phyloP scores from a whole-genome alignment of 305 asterid genomes.

The Solanum aculeatissimum region DNA sequence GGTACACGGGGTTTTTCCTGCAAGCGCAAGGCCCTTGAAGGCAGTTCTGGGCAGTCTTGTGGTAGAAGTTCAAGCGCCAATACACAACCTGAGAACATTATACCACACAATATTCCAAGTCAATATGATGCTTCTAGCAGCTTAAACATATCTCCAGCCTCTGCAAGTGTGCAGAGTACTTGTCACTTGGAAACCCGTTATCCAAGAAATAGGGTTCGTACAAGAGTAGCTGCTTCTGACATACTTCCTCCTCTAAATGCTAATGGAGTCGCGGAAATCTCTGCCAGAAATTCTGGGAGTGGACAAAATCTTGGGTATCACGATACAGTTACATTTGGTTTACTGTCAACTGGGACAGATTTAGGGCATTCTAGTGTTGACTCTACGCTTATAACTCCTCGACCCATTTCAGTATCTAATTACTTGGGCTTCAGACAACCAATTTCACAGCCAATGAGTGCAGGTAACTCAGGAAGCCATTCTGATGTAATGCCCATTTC shows the following conservation, averaged over 20 bases:
- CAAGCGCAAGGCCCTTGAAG: slow-evolving; percentile 59
- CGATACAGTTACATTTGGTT: slow-evolving; percentile 25
- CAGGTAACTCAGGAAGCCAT: slow-evolving; percentile 20
- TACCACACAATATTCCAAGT: slow-evolving; percentile 28
- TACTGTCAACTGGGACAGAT: slow-evolving; percentile 22
- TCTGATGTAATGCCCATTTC: slow-evolving; percentile 28
- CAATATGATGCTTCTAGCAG: slow-evolving; percentile 25
- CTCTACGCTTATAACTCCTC: slow-evolving; percentile 15
- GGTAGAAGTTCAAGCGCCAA: slow-evolving; percentile 53
- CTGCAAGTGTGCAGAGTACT: slow-evolving; percentile 20
- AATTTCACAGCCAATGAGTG: slow-evolving; percentile 21
- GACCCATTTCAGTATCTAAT: slow-evolving; percentile 17
- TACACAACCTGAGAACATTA: slow-evolving; percentile 30
- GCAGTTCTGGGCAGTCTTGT: slow-evolving; percentile 23
- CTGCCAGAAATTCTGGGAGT: slow-evolving; percentile 32
- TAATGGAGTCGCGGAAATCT: slow-evolving; percentile 29
- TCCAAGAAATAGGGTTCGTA: slow-evolving; percentile 30
- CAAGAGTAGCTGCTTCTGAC: slow-evolving; percentile 19
- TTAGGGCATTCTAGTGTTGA: slow-evolving; percentile 27
- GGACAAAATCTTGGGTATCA: slow-evolving; percentile 36
- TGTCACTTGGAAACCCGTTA: slow-evolving; percentile 27
- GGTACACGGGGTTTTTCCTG: slow-evolving; percentile 51
- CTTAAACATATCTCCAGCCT: slow-evolving; percentile 32
- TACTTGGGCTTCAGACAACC: slow-evolving; percentile 28
- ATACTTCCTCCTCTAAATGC: slow-evolving; percentile 29